phyloP scores from a whole-genome alignment of 2,329 filamentous ascomycete genomes.

The Aureobasidium sp. region DNA sequence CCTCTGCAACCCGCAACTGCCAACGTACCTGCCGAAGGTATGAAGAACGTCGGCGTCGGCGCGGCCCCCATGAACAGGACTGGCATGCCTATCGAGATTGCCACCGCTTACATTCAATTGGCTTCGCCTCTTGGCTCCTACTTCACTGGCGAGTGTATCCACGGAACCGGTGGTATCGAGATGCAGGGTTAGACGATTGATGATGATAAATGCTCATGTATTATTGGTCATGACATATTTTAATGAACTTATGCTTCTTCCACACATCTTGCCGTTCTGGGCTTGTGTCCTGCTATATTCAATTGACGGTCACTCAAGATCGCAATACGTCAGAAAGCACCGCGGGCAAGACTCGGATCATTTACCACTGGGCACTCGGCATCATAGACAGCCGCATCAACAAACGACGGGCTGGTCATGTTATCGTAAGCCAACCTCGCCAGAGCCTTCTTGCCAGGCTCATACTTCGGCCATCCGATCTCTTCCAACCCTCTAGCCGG shows the following conservation, averaged over 20 bases:
- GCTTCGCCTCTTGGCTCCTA: conserved; percentile 25
- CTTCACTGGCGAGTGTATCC: conserved; percentile 24
- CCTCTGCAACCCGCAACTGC: conserved; percentile 38
- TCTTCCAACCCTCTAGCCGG: conserved; percentile 25
- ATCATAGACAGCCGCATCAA: conserved; percentile 25
- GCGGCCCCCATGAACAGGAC: conserved; percentile 25
- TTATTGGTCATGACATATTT: not conserved
- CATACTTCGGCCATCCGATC: conserved; percentile 35
- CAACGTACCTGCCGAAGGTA: conserved; percentile 26
- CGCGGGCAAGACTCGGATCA: not conserved
- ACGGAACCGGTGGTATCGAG: conserved; percentile 24
- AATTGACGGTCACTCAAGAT: not conserved
- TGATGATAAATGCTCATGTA: not conserved
- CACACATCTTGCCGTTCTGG: no score
- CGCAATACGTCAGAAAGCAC: not conserved
- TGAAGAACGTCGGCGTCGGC: conserved; percentile 23
- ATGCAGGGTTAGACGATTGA: conserved; percentile 21
- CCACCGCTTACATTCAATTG: conserved; percentile 25
- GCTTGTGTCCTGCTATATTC: not conserved
- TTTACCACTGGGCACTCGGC: conserved; percentile 13
- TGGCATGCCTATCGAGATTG: conserved; percentile 28
- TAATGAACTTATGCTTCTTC: not conserved
- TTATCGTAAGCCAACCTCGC: conserved; percentile 26
- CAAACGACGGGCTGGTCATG: conserved; percentile 20
- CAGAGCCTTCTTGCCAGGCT: conserved; percentile 19